Evolutionary conservation across 192 early-diverging fungal species (phyloP).

Genomic region (Oehlia diaphana): DNA sequence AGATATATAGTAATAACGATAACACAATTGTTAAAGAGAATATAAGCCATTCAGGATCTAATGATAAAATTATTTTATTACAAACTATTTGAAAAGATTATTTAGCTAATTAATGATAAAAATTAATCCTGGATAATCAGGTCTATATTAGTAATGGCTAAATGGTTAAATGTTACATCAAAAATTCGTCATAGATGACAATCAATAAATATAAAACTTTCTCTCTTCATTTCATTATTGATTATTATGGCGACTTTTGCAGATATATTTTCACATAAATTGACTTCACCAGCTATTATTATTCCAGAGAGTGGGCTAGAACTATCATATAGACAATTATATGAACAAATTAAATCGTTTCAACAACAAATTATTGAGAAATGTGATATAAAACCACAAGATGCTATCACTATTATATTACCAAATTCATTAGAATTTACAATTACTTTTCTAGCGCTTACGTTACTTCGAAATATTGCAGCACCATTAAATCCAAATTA

Average conservation of each 20-base stretch:
- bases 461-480: conserved; percentile 59
- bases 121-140: no score
- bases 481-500: conserved; percentile 74
- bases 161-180: no score
- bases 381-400: conserved; percentile 19
- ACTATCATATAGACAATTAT: conserved; percentile 34
- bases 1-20: no score
- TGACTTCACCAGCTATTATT: conserved; percentile 34
- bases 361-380: conserved; percentile 27
- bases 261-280: conserved; percentile 34
- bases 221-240: no score
- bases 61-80: no score
- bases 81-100: no score
- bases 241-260: conserved; percentile 28
- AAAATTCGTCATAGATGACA: no score
- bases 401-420: conserved; percentile 53
- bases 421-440: conserved; percentile 72
- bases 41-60: no score
- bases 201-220: no score
- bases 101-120: no score
- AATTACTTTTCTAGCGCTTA: conserved; percentile 66
- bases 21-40: no score
- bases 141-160: no score
- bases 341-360: conserved; percentile 33
- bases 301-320: conserved; percentile 33